Evolutionary conservation across 1,139 yeast species (phyloP), one percentile per base, ranked within the genome.

Genomic region (Sugiyamaella pinicola): DNA sequence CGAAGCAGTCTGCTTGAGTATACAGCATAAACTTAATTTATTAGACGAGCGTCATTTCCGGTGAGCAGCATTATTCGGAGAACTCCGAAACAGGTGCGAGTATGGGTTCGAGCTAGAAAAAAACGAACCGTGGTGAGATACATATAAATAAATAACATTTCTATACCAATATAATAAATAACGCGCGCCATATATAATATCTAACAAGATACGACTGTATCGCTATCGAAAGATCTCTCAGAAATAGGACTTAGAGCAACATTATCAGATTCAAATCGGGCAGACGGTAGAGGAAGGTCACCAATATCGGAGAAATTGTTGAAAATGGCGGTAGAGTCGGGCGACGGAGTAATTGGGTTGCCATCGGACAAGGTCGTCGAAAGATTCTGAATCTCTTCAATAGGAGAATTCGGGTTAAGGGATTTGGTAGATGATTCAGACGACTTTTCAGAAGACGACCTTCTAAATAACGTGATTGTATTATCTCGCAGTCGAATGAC

Each of bases 191-290:
- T 22, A 37, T 41, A 43, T 19, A 18, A 26, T 22, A 15, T n/a
- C 31, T 50, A 50, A 28, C 44, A 39, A 17, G 45, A 49, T 2
- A 50, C 24, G 15, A 37, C 34, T 29, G 39, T 39, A 33, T 51
- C 52, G 28, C 55, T 45, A 45, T 55, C 60, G 31, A 50, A 58
- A 10, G 61, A 57, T 12, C 61, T 52, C 47, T 60, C 63, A 15
- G 63, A 60, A 28, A 60, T 60, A 2, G 63, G 63, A 35, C 62
- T 60, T 17, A 59, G 53, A 1, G 60, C 56, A 9, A 44, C 44
- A 31, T 54, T 58, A 21, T 38, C 46, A 15, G 35, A 26, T 3
- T 42, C 43, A 13, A 41, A 37, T 9, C 46, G 46, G n/a, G 44
- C 48, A 2, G 49, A 52, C 13, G 52, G 55, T 6, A 50, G 52